phyloP scores from a whole-genome alignment of 345 rosid species.

The Eucalyptus tenuipes region DNA sequence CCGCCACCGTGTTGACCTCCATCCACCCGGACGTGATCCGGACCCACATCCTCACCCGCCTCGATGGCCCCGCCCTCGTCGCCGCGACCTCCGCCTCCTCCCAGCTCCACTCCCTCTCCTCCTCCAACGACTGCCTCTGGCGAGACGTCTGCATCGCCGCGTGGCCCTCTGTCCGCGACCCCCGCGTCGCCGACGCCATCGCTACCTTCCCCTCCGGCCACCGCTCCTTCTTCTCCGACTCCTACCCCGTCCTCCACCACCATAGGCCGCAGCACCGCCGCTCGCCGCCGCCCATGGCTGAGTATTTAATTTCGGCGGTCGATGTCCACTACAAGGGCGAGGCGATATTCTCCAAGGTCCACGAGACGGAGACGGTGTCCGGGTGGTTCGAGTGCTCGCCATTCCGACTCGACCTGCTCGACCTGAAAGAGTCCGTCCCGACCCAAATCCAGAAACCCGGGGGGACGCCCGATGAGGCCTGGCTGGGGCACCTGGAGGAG shows the following conservation, averaged over 20 bases:
- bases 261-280: not conserved
- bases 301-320: constrained; percentile 54
- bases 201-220: constrained; percentile 42
- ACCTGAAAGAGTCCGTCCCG: constrained; percentile 24
- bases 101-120: constrained; percentile 27
- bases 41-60: constrained; percentile 48
- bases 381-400: constrained; percentile 51
- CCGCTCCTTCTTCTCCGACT: constrained; percentile 58
- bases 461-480: constrained; percentile 3
- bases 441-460: constrained; percentile 7
- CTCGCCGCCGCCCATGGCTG: not conserved
- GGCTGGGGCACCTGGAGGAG: constrained; percentile 40
- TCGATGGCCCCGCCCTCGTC: constrained; percentile 61
- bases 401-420: constrained; percentile 53
- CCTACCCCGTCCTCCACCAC: constrained; percentile 25
- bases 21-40: constrained; percentile 47
- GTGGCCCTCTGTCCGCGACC: constrained; percentile 51
- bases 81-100: constrained; percentile 38
- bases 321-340: constrained; percentile 39
- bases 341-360: constrained; percentile 37
- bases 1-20: constrained; percentile 15
- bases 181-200: constrained; percentile 19
- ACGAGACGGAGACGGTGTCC: constrained; percentile 23
- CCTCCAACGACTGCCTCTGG: constrained; percentile 46
- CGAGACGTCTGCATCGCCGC: constrained; percentile 18